These are phyloP conservation scores for Botrytis tulipae DNA, from an alignment of 2,329 filamentous ascomycete species.

Conservation along the genomic window DNA sequence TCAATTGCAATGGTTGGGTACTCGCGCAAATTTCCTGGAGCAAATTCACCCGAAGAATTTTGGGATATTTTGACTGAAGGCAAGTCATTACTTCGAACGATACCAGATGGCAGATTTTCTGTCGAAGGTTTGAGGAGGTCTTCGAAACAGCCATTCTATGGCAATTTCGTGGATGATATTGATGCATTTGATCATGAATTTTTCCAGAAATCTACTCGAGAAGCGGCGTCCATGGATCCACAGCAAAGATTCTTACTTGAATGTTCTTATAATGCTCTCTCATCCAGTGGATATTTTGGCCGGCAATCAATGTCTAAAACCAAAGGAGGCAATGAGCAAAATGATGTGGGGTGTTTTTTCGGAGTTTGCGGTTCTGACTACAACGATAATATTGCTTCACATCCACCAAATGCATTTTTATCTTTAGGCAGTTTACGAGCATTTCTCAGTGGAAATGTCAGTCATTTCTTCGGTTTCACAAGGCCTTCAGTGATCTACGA, in stretches of 20 bases:
- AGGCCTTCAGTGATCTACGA: conserved; percentile 41
- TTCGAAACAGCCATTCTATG: conserved; percentile 3
- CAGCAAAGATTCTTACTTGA: conserved; percentile 23
- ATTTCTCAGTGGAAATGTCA: conserved; percentile 43
- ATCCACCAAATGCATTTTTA: conserved; percentile 15
- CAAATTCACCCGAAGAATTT: conserved; percentile 45
- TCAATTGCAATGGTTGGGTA: conserved; percentile 41
- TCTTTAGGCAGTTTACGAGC: conserved; percentile 37
- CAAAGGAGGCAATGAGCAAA: background rate
- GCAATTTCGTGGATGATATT: conserved; percentile 21
- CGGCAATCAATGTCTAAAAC: background rate
- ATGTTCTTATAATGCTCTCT: conserved; percentile 22
- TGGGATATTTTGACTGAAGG: conserved; percentile 46
- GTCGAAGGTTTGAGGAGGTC: conserved; percentile 37
- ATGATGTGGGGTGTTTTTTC: conserved; percentile 24
- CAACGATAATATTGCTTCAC: conserved; percentile 18
- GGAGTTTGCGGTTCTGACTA: conserved; percentile 20
- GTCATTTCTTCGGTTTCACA: conserved; percentile 42
- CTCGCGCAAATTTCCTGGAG: conserved; percentile 42
- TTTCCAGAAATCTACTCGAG: conserved; percentile 22
- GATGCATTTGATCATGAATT: conserved; percentile 24
- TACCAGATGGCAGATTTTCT: conserved; percentile 38
- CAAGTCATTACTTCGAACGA: conserved; percentile 17
- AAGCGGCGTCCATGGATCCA: conserved; percentile 28
- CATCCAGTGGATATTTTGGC: conserved; percentile 17